Evolutionary conservation across 108 stramenopile genomes (phyloP), one percentile per base, ranked within the genome.

Genomic region (Schizochytrium sp.): DNA sequence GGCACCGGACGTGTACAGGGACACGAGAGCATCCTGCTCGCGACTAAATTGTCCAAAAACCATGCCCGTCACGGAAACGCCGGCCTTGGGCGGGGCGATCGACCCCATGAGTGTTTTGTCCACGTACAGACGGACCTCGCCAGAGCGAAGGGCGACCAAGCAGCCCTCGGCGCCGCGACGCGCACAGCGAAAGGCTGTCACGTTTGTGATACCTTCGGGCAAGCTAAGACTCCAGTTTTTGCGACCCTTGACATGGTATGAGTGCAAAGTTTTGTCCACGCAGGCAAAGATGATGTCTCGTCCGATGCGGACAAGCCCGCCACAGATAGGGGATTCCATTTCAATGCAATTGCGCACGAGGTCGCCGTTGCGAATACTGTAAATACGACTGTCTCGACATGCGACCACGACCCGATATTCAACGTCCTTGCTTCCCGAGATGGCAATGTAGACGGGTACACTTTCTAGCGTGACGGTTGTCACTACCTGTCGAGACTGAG

Each of bases 331-430:
- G 3, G 93, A 57, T 51, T 92, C 92, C 12, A 93, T 58, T 44
- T 93, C 92, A 48, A 93, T 93, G 47, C 89, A 90, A 0, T 87
- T 92, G 10, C 92, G 90, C 18, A 88, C 72, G 21, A 93, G 87
- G 43, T 93, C 91, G 5, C 94, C 94, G 60, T 90, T 90, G 45
- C 92, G 92, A 6, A 94, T 60, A 5, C 87, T 94, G 72, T 93
- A 92, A 19, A 93, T 51, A 5, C 87, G 41, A 6, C 90, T 91
- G 87, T 93, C 91, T 8, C 93, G 90, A 90, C 94, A 93, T 34
- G 93, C 92, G 21, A 91, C 88, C 12, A 90, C 88, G 43, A 93
- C 83, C 53, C 94, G 89, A 91, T 93, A 94, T 60, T 94, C 94
- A 34, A 93, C 90, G 57, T 93, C 92, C 57, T 92, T 92, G 76